A percentile compares a stretch with the other conserved stretches of the same genome.
phyloP scores from a whole-genome alignment of 2,329 filamentous ascomycete genomes.

The Monosporascus cannonballus region DNA sequence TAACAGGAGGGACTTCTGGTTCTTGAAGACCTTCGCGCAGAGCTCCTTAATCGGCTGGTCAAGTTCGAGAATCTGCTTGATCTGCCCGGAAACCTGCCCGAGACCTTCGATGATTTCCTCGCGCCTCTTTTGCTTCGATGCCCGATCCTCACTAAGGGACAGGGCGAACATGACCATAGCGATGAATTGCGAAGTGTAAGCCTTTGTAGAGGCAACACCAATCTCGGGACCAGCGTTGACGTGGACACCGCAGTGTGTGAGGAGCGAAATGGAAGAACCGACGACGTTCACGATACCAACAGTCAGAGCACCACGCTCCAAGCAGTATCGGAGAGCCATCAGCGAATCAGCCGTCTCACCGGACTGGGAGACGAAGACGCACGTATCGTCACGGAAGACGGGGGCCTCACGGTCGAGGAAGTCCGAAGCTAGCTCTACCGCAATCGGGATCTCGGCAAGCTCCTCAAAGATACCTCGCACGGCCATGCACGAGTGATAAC shows the following conservation, averaged over 20 bases:
- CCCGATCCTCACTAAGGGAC: constrained; percentile 91
- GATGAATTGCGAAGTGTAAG: constrained; percentile 98
- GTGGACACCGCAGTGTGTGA: constrained; percentile 99
- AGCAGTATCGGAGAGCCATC: constrained; percentile 93
- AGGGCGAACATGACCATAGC: constrained; percentile 99
- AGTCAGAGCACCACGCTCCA: constrained; percentile 94
- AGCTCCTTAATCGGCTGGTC: constrained; percentile 92
- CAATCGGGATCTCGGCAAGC: constrained; percentile 94
- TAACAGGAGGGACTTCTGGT: constrained; percentile 93
- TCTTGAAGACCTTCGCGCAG: constrained; percentile 86
- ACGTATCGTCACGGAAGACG: constrained; percentile 98
- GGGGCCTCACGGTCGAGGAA: constrained; percentile 95
- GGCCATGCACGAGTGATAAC: constrained; percentile 99
- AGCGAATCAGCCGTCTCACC: constrained; percentile 97
- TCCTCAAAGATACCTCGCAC: constrained; percentile 97
- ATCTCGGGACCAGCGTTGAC: constrained; percentile 99
- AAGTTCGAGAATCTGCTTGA: constrained; percentile 84
- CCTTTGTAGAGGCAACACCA: constrained; percentile 97
- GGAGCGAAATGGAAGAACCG: constrained; percentile 94
- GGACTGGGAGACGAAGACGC: constrained; percentile 97
- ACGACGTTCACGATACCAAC: constrained; percentile 99
- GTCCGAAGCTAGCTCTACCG: constrained; percentile 94
- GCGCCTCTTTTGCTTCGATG: constrained; percentile 85
- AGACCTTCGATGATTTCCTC: constrained; percentile 97
- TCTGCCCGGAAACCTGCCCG: constrained; percentile 79